Evolutionary conservation across 495 filamentous ascomycete genomes (phyloP), one percentile per base, ranked within the genome.

Genomic region (Jackrogersella multiformis): DNA sequence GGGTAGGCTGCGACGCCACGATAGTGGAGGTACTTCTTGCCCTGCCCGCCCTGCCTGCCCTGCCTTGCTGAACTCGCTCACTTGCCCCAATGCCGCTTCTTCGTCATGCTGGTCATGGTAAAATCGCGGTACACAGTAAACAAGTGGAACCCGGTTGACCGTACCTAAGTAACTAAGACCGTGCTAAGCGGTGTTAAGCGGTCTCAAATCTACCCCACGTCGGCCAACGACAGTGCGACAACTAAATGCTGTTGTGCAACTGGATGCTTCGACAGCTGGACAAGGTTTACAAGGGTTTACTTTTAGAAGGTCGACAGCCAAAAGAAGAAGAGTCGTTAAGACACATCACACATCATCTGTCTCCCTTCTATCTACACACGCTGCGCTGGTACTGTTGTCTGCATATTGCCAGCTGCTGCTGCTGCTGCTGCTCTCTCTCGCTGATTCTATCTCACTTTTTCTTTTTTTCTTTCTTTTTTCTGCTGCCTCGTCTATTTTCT

Each of bases 161-260:
- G 54, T 57, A 35, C n/a, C n/a, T n/a, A n/a, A n/a, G n/a, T n/a
- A n/a, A n/a, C 35, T 46, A 36, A 24, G n/a, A 49, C 45, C 28
- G 23, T 56, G n/a, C 53, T 32, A 61, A 56, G 49, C 56, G 49
- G 51, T 56, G 10, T 38, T 67, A 49, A 56, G 64, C 64, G 56
- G 64, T 66, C 63, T 63, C 54, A 59, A 21, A 57, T 41, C 57
- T 64, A 64, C 66, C 66, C 68, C 62, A 66, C 62, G 68, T 59
- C 46, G 63, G 59, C 68, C 68, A 71, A 71, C 68, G 63, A 71
- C 64, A 68, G 68, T 71, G 68, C 68, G 68, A 71, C 68, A 71
- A 67, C 58, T 60, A 67, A 55, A 71, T 54, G 16, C 68, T 71
- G 68, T 64, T 55, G 61, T 65, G 61, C 52, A 66, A 66, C 61